Percentiles rank a stretch among this genome's conserved stretches.
Evolutionary conservation across 2,329 filamentous ascomycete genomes (phyloP).

Genomic region (Gnomoniopsis smithogilvyi): DNA sequence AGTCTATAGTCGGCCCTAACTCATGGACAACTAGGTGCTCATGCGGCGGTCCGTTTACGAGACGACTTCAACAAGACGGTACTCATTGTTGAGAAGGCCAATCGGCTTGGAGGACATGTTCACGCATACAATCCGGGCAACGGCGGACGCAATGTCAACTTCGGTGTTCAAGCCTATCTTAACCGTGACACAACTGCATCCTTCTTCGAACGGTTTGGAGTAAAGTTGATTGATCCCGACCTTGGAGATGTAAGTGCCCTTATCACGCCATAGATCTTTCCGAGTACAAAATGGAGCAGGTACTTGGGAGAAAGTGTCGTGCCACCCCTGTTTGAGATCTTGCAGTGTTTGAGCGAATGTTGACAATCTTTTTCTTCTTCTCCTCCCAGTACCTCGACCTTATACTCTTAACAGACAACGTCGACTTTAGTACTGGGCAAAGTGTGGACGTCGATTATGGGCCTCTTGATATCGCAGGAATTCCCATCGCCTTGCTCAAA

Average conservation of each 20-base stretch:
- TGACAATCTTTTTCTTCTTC: not conserved
- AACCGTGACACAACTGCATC: slow-evolving; percentile 24
- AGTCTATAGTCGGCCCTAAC: not conserved
- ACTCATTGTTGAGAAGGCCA: slow-evolving; percentile 17
- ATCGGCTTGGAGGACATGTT: slow-evolving; percentile 34
- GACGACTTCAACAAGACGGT: slow-evolving; percentile 19
- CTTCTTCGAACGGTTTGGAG: slow-evolving; percentile 40
- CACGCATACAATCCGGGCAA: slow-evolving; percentile 40
- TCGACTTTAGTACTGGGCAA: not conserved
- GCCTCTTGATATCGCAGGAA: slow-evolving; percentile 27
- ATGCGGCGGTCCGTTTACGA: slow-evolving; percentile 19
- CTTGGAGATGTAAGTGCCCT: not conserved
- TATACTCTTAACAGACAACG: not conserved
- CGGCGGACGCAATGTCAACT: slow-evolving; percentile 25
- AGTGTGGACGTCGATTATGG: slow-evolving; percentile 20
- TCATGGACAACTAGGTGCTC: not conserved
- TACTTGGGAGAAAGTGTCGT: slow-evolving; percentile 10
- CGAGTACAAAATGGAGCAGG: slow-evolving; percentile 31
- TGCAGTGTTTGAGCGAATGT: slow-evolving; percentile 23
- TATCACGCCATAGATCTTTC: slow-evolving; percentile 25
- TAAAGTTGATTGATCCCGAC: slow-evolving; percentile 25
- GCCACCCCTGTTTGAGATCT: slow-evolving; percentile 2
- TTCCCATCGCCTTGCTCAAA: slow-evolving; percentile 24
- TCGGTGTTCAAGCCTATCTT: slow-evolving; percentile 30
- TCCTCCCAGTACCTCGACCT: not conserved